Base-by-base conservation (phyloP, 768 basidiomycete species). In the Mycena alexandri region DNA sequence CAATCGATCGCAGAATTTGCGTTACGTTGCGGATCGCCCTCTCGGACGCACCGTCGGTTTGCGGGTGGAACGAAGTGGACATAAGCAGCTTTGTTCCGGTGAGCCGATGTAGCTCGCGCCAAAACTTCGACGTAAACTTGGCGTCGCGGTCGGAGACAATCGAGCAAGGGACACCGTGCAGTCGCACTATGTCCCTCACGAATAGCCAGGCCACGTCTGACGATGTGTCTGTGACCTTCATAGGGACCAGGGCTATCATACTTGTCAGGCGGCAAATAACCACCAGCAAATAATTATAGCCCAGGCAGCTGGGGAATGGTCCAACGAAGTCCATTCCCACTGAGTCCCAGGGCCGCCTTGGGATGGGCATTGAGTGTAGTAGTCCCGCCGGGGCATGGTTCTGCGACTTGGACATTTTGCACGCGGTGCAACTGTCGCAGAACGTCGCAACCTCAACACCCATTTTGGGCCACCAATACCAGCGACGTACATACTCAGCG, bases 51-150 rank as follows among this genome's bases (percentile, higher is more conserved):
- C 81, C 79, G 67, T 83, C 80, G 1, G 79, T 84, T 58, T 84
- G 80, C 0, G 80, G 82, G 58, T 84, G 83, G 62, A 79, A 84
- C 0, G 80, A 78, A 8, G 74, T 81, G 3, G 73, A 83, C 76
- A 83, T 78, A 0, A 73, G 52, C 0, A 82, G 69, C 33, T 76
- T 74, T 0, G 76, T 69, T 1, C 81, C 78, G 7, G 81, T 17
- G 0, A 78, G 24, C 13, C 55, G 43, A 38, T 75, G 70, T 72
- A 51, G 24, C 57, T 66, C 42, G 34, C 43, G 14, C 57, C 57
- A 58, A 22, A 58, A 58, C 46, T 46, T 46, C 5, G 57, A 29
- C 5, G 74, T 76, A 56, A 79, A 79, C 19, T 75, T 67, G 0
- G 73, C 52, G 21, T 75, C 73, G 12, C 76, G 52, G 25, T 79